Base-by-base conservation (phyloP, 2,329 filamentous ascomycete genomes). In the Fusarium subglutinans region DNA sequence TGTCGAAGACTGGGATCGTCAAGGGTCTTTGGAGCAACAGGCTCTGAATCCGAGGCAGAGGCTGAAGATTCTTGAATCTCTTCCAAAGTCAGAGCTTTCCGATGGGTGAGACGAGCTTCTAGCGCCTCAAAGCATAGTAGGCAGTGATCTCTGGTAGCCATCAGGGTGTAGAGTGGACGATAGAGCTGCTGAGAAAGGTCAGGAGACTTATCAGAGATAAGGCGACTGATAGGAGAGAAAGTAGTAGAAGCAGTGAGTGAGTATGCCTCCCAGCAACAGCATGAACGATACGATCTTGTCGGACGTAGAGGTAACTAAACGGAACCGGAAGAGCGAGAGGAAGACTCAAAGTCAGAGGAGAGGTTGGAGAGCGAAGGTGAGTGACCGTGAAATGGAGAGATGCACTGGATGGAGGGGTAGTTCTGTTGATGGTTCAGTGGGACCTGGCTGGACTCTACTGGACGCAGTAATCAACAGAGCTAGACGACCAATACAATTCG, bases 111-210 rank as follows among this genome's bases (percentile, higher is more conserved):
- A 69, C 91, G 89, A 61, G 95, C 92, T 56, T 90, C 88, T 43
- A 99, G 90, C 45, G 88, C 88, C 84, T 99, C 96, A 87, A 99
- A 98, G 86, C 95, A 98, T 83, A 92, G 95, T 79, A 96, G 91
- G 83, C 95, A 98, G 84, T 98, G 96, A 68, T 92, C 92, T 78
- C 90, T 84, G 65, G 93, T 92, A 55, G 96, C 96, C 96, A 98
- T 98, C 41, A 75, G 55, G 53, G 55, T 61, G 66, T 66, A 41
- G 44, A 53, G 44, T 51, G 54, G 50, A 47, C 44, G 68, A 50
- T 35, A 58, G 51, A 56, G 40, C 47, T 40, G 26, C 28, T 47
- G 41, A 53, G 26, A 58, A 63, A 60, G 47, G 65, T 60, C 56
- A 66, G 50, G 62, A 65, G 51, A 61, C 40, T 65, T 53, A 56